A percentile compares a stretch with the other conserved stretches of the same genome.
Conservation (phyloP, 2,329 filamentous ascomycete species). For the Venturia asperata region DNA sequence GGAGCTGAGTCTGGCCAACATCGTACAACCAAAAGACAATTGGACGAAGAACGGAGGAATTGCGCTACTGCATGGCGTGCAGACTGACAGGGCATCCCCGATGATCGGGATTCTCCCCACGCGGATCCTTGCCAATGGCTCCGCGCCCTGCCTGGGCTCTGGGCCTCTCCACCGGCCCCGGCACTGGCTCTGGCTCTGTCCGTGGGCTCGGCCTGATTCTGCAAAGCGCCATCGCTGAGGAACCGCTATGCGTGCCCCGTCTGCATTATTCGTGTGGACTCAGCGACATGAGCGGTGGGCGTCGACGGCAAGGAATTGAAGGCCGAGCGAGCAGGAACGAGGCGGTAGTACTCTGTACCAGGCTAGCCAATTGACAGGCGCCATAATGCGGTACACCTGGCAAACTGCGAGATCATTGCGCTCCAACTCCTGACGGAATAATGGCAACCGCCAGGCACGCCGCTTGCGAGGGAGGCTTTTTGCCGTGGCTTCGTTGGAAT, state of each 20-base stretch:
- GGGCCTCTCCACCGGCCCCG: too few relatives aligned
- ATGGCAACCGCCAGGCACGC: neutral
- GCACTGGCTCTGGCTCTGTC: too few relatives aligned
- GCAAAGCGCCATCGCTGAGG: too few relatives aligned
- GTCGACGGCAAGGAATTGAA: neutral
- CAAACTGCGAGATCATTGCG: neutral
- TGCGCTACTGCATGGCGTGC: constrained; percentile 3
- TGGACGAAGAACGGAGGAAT: neutral
- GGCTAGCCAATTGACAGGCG: neutral
- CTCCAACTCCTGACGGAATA: neutral
- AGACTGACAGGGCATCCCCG: neutral
- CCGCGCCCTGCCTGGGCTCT: too few relatives aligned
- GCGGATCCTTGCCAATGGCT: neutral
- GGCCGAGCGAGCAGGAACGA: neutral
- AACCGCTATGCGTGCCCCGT: too few relatives aligned
- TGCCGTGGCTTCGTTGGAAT: neutral
- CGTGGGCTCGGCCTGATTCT: neutral
- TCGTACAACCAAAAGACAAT: neutral
- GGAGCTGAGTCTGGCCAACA: neutral
- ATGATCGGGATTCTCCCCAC: neutral
- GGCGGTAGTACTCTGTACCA: too few relatives aligned
- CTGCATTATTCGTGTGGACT: too few relatives aligned
- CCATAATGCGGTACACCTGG: neutral
- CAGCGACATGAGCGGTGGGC: too few relatives aligned
- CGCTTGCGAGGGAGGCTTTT: neutral